Base-by-base conservation (phyloP, 2,329 filamentous ascomycete species). In the Trichoderma afroharzianum region DNA sequence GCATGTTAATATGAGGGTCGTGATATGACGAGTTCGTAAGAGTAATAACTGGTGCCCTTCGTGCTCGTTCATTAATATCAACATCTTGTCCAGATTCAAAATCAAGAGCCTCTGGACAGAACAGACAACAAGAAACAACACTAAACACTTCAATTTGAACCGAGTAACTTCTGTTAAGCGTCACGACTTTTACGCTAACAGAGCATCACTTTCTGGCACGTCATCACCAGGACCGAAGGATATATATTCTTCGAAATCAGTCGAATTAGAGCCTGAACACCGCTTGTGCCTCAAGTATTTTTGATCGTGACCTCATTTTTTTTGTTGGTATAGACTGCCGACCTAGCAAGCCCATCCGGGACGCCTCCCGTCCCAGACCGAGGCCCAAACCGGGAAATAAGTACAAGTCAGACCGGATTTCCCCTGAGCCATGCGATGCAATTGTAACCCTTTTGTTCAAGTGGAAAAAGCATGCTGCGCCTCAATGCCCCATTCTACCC, bases 221-320 rank as follows among this genome's bases (percentile, higher is more conserved):
- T 39, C 63, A 39, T 58, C 66, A 68, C 66, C 36, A 24, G 66
- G 55, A 61, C 33, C 18, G 30, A 57, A 33, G 39, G 24, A 70
- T 32, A 32, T 70, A n/a, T 50, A 50, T 61, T 61, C 24, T 63
- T 57, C 68, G 68, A 70, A 64, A 63, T 55, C 50, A 71, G 50
- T 71, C 68, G 61, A 63, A 71, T 71, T 71, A 64, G 61, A 71
- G 68, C 61, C 68, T 59, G 68, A 64, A 71, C 68, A 71, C 68
- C 68, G 61, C 50, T 63, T 64, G 61, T 64, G 68, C 68, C 61
- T 64, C 59, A 47, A 39, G 33, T 71, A 59, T 39, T 71, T 77
- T 67, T 67, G 76, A 80, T 81, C 79, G 79, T 81, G 80, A 80
- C 80, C 80, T 81, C 80, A 76, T 81, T 81, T 80, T 79, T 79